Base-by-base conservation (phyloP, 306 rosid species). In the Glycine soja region DNA sequence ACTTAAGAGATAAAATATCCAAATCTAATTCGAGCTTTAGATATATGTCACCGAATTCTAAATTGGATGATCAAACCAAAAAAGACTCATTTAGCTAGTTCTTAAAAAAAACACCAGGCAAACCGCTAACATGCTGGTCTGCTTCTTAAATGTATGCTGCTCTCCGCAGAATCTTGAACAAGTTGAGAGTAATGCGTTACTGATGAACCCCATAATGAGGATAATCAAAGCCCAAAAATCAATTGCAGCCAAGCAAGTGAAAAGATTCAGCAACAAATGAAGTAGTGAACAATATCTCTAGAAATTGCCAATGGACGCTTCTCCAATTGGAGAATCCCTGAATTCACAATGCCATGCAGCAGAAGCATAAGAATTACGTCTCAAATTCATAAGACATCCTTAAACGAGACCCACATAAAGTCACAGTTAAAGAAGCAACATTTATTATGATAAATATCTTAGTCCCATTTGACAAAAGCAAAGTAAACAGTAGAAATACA, bases 291-390 rank as follows among this genome's bases (percentile, higher is more conserved):
- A 24, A 24, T 24, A 24, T 24, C 30, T 74, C 53, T 4, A 46
- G 70, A 75, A 67, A 46, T 71, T 56, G 63, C 14, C 18, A 12
- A 54, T 56, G 57, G 52, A 68, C 47, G 72, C 13, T 82, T 69
- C 30, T 76, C 50, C 38, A 70, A 11, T 38, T 32, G 42, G 50
- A 59, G 16, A 67, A 8, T 47, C 32, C 51, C 66, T 51, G 50
- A 78, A 36, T 56, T 47, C 80, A 69, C 77, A 78, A 48, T 58
- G 15, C 40, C 68, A 67, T 50, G 36, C 42, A 30, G 59, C 70
- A 77, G 71, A 54, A 78, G 66, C 79, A 45, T 58, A 13, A 65
- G 19, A 53, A 52, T 46, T 36, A 47, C 19, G 46, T 73, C 51
- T 65, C 72, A 61, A n/a, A 43, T 62, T 77, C 82, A 70, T 0